A percentile compares a stretch with the other conserved stretches of the same genome.
Conservation (phyloP, 495 filamentous ascomycete species). For the Hypoxylon perforatum region DNA sequence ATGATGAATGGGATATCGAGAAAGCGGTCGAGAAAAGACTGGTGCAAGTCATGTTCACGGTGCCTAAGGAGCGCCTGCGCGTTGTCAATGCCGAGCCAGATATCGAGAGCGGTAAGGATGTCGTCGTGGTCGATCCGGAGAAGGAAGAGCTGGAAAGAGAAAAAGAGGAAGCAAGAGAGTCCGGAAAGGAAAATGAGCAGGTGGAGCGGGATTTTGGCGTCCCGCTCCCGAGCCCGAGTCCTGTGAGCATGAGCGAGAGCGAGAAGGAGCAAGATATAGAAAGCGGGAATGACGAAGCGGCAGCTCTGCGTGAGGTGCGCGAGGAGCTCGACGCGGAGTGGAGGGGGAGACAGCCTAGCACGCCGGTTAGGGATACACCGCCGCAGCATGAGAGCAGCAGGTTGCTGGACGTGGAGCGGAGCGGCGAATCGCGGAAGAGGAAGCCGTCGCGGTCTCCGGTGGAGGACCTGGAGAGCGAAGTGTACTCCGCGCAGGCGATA, state of each 20-base stretch:
- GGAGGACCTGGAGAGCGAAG: conserved; percentile 34
- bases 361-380: not conserved
- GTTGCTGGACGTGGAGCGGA: conserved; percentile 17
- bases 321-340: conserved; percentile 40
- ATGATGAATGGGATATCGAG: conserved; percentile 92
- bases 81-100: conserved; percentile 80
- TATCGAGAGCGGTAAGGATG: conserved; percentile 55
- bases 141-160: conserved; percentile 20
- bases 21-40: conserved; percentile 78
- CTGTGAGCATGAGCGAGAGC: conserved; percentile 27
- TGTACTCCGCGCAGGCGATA: conserved; percentile 40
- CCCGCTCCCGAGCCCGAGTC: conserved; percentile 24
- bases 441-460: conserved; percentile 35
- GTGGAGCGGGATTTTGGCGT: conserved; percentile 16
- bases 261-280: conserved; percentile 25
- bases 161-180: too few relatives aligned
- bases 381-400: conserved; percentile 13
- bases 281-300: conserved; percentile 19
- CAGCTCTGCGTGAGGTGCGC: conserved; percentile 35
- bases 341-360: conserved; percentile 19
- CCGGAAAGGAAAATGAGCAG: too few relatives aligned
- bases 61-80: conserved; percentile 82
- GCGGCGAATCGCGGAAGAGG: conserved; percentile 37
- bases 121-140: conserved; percentile 45
- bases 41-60: conserved; percentile 95